phyloP scores from a whole-genome alignment of 345 rosid species.

The Acer campestre region DNA sequence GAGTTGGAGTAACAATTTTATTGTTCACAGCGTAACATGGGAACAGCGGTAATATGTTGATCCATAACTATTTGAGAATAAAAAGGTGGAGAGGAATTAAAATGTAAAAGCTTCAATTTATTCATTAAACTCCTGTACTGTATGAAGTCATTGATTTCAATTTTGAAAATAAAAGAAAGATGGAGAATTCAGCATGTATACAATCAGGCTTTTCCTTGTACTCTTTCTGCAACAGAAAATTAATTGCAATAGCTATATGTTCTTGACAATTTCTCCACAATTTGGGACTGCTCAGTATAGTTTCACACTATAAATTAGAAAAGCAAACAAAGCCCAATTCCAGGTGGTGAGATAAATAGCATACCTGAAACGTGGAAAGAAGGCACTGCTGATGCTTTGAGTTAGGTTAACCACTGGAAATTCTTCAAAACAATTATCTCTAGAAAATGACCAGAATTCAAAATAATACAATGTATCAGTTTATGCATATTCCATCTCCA shows the following conservation, averaged over 20 bases:
- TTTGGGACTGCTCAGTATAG: background rate
- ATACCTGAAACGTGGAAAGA: conserved; percentile 83
- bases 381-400: conserved; percentile 73
- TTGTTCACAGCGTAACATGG: background rate
- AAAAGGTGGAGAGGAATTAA: conserved; percentile 5
- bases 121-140: background rate
- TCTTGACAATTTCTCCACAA: background rate
- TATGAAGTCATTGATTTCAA: background rate
- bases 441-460: conserved; percentile 28
- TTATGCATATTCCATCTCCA: conserved; percentile 5
- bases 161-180: background rate
- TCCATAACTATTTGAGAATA: background rate
- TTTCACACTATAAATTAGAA: background rate
- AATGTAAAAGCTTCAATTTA: background rate
- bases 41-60: background rate
- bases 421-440: conserved; percentile 54
- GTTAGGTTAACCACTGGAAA: conserved; percentile 51
- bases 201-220: background rate
- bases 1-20: background rate
- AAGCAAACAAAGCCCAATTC: background rate
- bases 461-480: conserved; percentile 4
- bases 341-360: conserved; percentile 13
- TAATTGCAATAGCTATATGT: background rate
- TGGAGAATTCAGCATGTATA: background rate
- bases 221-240: background rate